Conservation (phyloP, 2,329 filamentous ascomycete species). For the Xenoacremonium recifei region DNA sequence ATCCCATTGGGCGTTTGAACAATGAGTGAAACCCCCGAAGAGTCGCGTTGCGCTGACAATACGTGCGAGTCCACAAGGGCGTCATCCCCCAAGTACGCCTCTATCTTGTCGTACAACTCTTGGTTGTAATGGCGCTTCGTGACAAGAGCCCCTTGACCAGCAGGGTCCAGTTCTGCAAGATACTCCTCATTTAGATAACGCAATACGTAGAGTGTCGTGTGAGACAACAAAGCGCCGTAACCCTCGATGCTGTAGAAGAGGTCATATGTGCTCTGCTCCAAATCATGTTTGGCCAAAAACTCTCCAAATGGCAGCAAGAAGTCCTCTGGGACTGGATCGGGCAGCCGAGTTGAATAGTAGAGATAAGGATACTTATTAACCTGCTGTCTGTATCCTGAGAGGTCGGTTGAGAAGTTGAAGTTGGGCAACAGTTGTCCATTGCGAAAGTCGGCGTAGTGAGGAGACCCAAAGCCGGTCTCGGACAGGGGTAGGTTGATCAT, state of each 20-base stretch:
- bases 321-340: slow-evolving; percentile 12
- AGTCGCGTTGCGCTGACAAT: slow-evolving; percentile 5
- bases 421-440: slow-evolving; percentile 7
- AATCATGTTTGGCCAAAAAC: slow-evolving; percentile 12
- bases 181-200: slow-evolving; percentile 16
- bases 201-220: slow-evolving; percentile 14
- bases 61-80: slow-evolving; percentile 12
- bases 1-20: slow-evolving; percentile 7
- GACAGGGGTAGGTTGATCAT: slow-evolving; percentile 7
- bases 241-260: slow-evolving; percentile 18
- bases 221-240: slow-evolving; percentile 13
- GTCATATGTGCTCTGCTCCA: slow-evolving; percentile 11
- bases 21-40: slow-evolving; percentile 5
- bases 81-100: slow-evolving; percentile 8
- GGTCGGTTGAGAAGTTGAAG: slow-evolving; percentile 9
- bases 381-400: slow-evolving; percentile 8
- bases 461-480: slow-evolving; percentile 11
- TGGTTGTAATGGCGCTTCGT: slow-evolving; percentile 14
- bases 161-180: slow-evolving; percentile 8
- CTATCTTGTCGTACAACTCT: slow-evolving; percentile 12
- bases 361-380: slow-evolving; percentile 13
- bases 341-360: slow-evolving; percentile 16
- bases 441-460: slow-evolving; percentile 16
- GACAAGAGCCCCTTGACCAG: slow-evolving; percentile 13
- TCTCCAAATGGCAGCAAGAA: slow-evolving; percentile 13